Evolutionary conservation across 441 rosid genomes (phyloP), one percentile per base, ranked within the genome.

Genomic region (Adansonia rubrostipa): DNA sequence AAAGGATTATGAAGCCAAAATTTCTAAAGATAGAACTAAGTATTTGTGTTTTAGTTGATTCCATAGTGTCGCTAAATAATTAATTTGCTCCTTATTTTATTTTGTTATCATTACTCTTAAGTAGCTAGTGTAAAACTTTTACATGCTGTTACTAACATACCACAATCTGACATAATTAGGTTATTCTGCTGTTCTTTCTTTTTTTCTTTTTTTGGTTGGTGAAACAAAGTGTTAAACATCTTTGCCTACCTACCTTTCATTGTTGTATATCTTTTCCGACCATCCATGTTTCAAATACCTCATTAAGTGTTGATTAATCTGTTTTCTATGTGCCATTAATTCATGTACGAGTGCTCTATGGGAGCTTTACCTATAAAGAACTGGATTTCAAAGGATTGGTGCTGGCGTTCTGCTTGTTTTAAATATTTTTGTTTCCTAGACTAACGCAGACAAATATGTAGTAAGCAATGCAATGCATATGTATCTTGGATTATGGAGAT

Each of bases 251-350:
- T 15, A n/a, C 40, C 22, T 28, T 71, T 71, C 24, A 4, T 42
- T 53, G 42, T 22, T 28, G 5, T 33, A 4, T 71, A 24, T 53
- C 48, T 54, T 71, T 17, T n/a, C n/a, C 2, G 17, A 9, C 62
- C 22, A 15, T 33, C 33, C 22, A 33, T 53, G 24, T n/a, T 9
- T 71, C 10, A 33, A 53, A n/a, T 53, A 33, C 48, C 63, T 58
- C 36, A 44, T 42, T 58, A 73, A 42, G 19, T 73, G 54, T 73
- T 58, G 65, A 73, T 57, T 57, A 44, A 57, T 58, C 54, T 73
- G 19, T 73, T 57, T 13, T 54, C 11, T 57, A 58, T 42, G 2
- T 40, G 36, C 67, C 13, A 19, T 42, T 11, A 19, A 1, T 58
- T 47, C 13, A 20, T 45, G 44, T 61, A 61, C 9, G 15, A 22